A percentile compares a stretch with the other conserved stretches of the same genome.
These are phyloP conservation scores for Cystoderma amianthinum DNA, from an alignment of 768 basidiomycete species.

Conservation along the genomic window DNA sequence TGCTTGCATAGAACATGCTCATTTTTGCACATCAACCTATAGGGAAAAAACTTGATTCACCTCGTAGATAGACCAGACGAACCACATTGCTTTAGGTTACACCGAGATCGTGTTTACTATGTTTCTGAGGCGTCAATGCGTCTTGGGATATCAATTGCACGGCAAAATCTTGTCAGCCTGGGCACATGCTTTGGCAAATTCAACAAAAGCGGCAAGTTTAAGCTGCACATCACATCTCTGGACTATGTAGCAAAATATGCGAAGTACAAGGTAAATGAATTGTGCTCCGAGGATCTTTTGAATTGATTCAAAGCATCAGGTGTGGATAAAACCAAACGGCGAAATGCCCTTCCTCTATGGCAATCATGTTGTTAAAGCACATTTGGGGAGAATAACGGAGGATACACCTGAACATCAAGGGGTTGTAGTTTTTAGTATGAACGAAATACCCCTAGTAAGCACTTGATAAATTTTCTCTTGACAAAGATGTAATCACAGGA, in stretches of 20 bases:
- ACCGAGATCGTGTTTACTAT: constrained; percentile 94
- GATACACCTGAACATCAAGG: constrained; percentile 99
- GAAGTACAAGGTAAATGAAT: constrained; percentile 79
- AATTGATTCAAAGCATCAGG: constrained; percentile 52
- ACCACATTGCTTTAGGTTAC: constrained; percentile 91
- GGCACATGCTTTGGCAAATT: constrained; percentile 99
- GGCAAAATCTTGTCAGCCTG: constrained; percentile 85
- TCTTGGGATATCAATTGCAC: constrained; percentile 84
- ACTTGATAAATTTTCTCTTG: not conserved
- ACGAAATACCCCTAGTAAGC: constrained; percentile 83
- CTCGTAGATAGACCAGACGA: constrained; percentile 93
- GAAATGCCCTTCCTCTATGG: constrained; percentile 99
- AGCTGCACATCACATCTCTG: constrained; percentile 89
- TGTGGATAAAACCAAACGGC: constrained; percentile 99
- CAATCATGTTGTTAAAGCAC: constrained; percentile 97
- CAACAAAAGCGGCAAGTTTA: constrained; percentile 95
- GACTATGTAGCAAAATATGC: constrained; percentile 95
- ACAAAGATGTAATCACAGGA: not conserved
- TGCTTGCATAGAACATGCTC: not conserved
- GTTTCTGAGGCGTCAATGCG: constrained; percentile 94
- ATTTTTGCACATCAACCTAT: constrained; percentile 4
- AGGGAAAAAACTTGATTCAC: constrained; percentile 96
- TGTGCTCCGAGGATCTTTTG: not conserved
- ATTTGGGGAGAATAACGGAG: constrained; percentile 97
- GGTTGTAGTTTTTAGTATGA: constrained; percentile 95